phyloP scores from a whole-genome alignment of 2,329 filamentous ascomycete genomes.

The Colletotrichum plurivorum region DNA sequence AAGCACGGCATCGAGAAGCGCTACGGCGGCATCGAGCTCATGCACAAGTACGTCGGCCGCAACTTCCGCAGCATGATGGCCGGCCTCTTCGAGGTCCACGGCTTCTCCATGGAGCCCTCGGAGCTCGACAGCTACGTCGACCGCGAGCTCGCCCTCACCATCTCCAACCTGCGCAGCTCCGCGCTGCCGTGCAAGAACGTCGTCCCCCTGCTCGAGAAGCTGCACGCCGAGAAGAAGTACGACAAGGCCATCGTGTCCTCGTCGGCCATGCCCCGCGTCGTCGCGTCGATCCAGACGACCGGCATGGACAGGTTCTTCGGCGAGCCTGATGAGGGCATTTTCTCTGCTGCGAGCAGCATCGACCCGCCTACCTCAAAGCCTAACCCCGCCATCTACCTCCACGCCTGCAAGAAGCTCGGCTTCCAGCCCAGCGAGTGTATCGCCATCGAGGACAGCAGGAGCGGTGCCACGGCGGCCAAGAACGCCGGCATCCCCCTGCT shows the following conservation, averaged over 20 bases:
- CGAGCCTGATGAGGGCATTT: conserved; percentile 78
- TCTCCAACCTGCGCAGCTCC: conserved; percentile 80
- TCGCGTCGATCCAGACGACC: conserved; percentile 84
- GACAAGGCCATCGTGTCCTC: conserved; percentile 85
- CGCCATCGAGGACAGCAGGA: conserved; percentile 91
- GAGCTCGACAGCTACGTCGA: conserved; percentile 82
- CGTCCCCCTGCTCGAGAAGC: conserved; percentile 75
- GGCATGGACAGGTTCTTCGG: conserved; percentile 85
- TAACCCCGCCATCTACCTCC: conserved; percentile 88
- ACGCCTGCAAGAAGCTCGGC: conserved; percentile 80
- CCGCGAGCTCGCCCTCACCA: conserved; percentile 86
- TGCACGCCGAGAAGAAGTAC: conserved; percentile 74
- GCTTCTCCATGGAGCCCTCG: conserved; percentile 76
- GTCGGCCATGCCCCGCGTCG: conserved; percentile 82
- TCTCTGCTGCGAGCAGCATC: conserved; percentile 85
- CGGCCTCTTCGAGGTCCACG: conserved; percentile 81
- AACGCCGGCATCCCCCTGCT: conserved; percentile 86
- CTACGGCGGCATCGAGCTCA: conserved; percentile 84
- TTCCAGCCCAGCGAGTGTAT: conserved; percentile 80
- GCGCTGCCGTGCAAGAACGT: conserved; percentile 79
- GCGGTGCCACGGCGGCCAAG: conserved; percentile 80
- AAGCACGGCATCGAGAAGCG: conserved; percentile 73
- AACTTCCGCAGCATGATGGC: conserved; percentile 95
- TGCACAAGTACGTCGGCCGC: conserved; percentile 90
- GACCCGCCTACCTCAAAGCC: conserved; percentile 87